A percentile compares a stretch with the other conserved stretches of the same genome.
Conservation (phyloP, 75 land plant genomes). For the Larix kaempferi region DNA sequence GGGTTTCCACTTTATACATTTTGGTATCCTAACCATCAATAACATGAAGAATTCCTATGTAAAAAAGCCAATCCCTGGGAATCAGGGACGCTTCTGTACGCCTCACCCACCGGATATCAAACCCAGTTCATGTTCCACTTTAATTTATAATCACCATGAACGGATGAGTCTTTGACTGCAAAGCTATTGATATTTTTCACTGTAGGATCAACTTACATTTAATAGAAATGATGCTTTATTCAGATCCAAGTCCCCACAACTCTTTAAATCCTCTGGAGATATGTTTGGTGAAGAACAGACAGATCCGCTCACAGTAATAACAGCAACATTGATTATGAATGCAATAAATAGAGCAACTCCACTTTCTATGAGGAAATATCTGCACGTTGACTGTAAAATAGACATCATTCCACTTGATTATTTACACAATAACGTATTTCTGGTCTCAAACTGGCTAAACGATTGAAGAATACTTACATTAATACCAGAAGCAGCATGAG, state of each 20-base stretch:
- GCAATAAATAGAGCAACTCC: slow-evolving; percentile 65
- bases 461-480: slow-evolving; percentile 38
- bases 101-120: background rate
- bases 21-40: no score
- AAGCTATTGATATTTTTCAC: background rate
- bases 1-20: no score
- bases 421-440: no score
- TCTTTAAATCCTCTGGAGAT: slow-evolving; percentile 14
- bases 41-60: no score
- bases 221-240: slow-evolving; percentile 74
- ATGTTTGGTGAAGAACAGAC: slow-evolving; percentile 42
- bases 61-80: no score
- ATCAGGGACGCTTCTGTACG: no score
- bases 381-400: slow-evolving; percentile 48
- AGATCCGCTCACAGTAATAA: slow-evolving; percentile 59
- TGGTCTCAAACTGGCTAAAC: background rate
- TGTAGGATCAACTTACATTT: slow-evolving; percentile 29
- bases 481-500: slow-evolving; percentile 61
- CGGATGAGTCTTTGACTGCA: background rate
- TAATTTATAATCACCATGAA: background rate
- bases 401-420: background rate
- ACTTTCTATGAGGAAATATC: slow-evolving; percentile 56
- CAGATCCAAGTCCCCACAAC: slow-evolving; percentile 51
- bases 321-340: slow-evolving; percentile 61
- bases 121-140: background rate